Conservation (phyloP, 2,329 filamentous ascomycete species). For the Daldinia sp. region DNA sequence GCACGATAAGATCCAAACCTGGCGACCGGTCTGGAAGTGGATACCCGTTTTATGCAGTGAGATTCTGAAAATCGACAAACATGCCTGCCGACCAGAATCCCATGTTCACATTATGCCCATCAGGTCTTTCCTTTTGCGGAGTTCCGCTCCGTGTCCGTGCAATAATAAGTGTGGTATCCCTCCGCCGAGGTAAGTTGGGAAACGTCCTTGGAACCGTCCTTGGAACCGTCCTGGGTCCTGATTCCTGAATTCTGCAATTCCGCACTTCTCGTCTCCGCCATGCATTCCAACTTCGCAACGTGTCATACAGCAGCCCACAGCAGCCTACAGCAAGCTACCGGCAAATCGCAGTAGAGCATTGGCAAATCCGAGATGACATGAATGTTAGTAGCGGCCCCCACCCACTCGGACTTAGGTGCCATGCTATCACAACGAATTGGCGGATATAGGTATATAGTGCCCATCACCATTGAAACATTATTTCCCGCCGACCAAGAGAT, state of each 20-base stretch:
- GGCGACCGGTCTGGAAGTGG: slow-evolving; percentile 43
- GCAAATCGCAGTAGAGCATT: slow-evolving; percentile 35
- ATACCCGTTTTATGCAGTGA: slow-evolving; percentile 39
- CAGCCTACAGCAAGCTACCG: slow-evolving; percentile 40
- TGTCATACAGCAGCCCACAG: slow-evolving; percentile 44
- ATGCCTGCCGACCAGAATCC: slow-evolving; percentile 34
- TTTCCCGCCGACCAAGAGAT: slow-evolving; percentile 25
- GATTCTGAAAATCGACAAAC: slow-evolving; percentile 38
- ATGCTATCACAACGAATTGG: slow-evolving; percentile 31
- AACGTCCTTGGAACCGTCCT: not conserved
- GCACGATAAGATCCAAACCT: slow-evolving; percentile 39
- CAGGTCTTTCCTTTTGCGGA: slow-evolving; percentile 36
- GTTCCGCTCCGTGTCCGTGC: slow-evolving; percentile 38
- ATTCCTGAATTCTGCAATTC: slow-evolving; percentile 33
- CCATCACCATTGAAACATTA: slow-evolving; percentile 27
- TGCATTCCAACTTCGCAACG: slow-evolving; percentile 40
- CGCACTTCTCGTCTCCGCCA: slow-evolving; percentile 38
- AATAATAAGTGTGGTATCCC: slow-evolving; percentile 35
- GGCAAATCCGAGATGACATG: slow-evolving; percentile 36
- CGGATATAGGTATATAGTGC: slow-evolving; percentile 35
- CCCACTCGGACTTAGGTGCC: slow-evolving; percentile 23
- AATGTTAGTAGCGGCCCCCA: slow-evolving; percentile 34
- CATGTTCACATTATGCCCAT: slow-evolving; percentile 27
- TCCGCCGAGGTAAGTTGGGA: slow-evolving; percentile 25
- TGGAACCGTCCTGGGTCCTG: slow-evolving; percentile 20